Base-by-base conservation (phyloP, 225 moss, liverwort and hornwort genomes). In the Marchantia paleacea region DNA sequence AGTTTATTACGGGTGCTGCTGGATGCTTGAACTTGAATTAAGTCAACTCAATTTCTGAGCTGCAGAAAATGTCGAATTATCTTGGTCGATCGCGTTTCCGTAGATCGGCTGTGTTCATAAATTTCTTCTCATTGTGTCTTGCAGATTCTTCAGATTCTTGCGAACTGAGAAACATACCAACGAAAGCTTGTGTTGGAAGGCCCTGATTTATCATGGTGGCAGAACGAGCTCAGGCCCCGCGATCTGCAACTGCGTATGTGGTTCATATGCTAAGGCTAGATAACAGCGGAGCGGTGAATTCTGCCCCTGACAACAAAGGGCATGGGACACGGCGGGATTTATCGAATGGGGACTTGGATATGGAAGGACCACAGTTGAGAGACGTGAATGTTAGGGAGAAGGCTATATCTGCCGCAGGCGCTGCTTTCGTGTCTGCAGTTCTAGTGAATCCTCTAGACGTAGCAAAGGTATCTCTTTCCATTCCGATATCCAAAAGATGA, bases 391-490 rank as follows among this genome's bases (percentile, higher is more conserved):
- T 90, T n/a, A 84, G 73, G 58, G 87, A 90, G 78, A 90, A 87
- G 65, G 85, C 87, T 13, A 54, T 90, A 24, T 87, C 90, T 84
- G 90, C 90, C 6, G 90, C 90, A 25, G 87, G 85, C 20, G 90
- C 90, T 54, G 90, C 90, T 15, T 82, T 90, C 50, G 57, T 90
- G n/a, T 90, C 90, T 73, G 90, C 90, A 51, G 82, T 90, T 60
- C 67, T 90, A 39, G 90, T 90, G 72, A 90, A 90, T 79, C 90
- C 90, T 52, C 87, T 90, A 7, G 90, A 90, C 64, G 90, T 90
- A 26, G 90, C 90, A 7, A 90, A 90, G 90, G 90, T 89, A 1
- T 53, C 15, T 55, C 28, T 11, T 10, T 73, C 24, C 25, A n/a
- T 22, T 8, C 1, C 72, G 20, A 22, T 3, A 50, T 24, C 11